Percentiles rank a stretch among this genome's conserved stretches.
phyloP scores from a whole-genome alignment of 164 flowering plant species.

The Hamamelis virginiana region DNA sequence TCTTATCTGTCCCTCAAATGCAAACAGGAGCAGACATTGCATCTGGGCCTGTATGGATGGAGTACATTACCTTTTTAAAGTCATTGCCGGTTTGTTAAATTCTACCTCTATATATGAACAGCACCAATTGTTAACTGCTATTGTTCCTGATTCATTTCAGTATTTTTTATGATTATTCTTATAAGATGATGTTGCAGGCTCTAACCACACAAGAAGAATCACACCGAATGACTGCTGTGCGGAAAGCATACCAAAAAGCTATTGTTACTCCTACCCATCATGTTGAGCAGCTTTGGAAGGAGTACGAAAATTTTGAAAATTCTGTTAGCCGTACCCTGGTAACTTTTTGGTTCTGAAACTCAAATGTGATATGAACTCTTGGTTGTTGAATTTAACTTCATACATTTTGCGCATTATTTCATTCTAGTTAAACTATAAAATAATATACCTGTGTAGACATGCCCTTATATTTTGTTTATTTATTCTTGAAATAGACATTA shows the following conservation, averaged over 20 bases:
- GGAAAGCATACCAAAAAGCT: slow-evolving; percentile 91
- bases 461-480: too few relatives aligned
- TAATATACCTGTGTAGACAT: too few relatives aligned
- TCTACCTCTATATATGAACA: not conserved
- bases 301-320: slow-evolving; percentile 95
- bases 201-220: slow-evolving; percentile 74
- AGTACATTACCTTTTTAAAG: slow-evolving; percentile 81
- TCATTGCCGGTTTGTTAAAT: slow-evolving; percentile 65
- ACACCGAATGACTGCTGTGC: slow-evolving; percentile 75
- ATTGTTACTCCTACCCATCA: slow-evolving; percentile 91
- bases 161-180: not conserved
- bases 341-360: slow-evolving; percentile 15
- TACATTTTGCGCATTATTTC: not conserved
- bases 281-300: slow-evolving; percentile 95
- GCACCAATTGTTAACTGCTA: not conserved
- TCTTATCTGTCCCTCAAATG: slow-evolving; percentile 14
- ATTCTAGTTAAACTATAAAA: not conserved
- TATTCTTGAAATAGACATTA: too few relatives aligned
- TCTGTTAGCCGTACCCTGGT: slow-evolving; percentile 95
- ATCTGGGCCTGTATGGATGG: slow-evolving; percentile 97
- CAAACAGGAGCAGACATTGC: slow-evolving; percentile 83
- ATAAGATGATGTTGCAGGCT: slow-evolving; percentile 48
- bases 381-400: not conserved
- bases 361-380: not conserved
- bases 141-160: slow-evolving; percentile 1